These are phyloP conservation scores for Fusarium humuli DNA, from an alignment of 2,329 filamentous ascomycete species.

Conservation along the genomic window DNA sequence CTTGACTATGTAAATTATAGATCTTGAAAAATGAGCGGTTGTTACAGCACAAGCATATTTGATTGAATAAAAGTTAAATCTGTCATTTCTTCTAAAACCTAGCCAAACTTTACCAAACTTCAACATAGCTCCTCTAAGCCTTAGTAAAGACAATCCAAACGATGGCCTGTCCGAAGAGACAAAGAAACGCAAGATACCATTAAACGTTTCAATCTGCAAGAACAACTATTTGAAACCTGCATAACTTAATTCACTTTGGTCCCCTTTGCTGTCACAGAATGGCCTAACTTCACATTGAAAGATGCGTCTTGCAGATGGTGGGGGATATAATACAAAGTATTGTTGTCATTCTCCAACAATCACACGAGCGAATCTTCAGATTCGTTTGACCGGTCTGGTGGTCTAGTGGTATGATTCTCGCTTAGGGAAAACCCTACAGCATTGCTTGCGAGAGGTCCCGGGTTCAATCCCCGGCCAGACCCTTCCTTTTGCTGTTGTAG, in stretches of 20 bases:
- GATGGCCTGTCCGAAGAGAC: background rate
- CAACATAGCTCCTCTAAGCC: background rate
- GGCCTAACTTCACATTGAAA: background rate
- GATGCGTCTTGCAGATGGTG: accelerated
- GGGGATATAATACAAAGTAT: background rate
- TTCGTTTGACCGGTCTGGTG: conserved; percentile 25
- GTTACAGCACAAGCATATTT: background rate
- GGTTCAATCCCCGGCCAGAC: conserved; percentile 61
- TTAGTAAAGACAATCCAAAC: background rate
- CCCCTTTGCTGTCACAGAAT: background rate
- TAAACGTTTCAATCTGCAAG: background rate
- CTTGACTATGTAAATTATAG: conserved; percentile 50
- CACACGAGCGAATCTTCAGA: background rate
- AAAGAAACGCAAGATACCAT: background rate
- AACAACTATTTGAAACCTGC: background rate
- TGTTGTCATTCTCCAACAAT: background rate
- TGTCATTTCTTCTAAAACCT: background rate
- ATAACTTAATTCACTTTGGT: background rate
- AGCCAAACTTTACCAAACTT: background rate
- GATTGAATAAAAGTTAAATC: conserved; percentile 21
- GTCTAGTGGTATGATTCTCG: conserved; percentile 41
- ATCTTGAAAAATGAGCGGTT: conserved; percentile 8
- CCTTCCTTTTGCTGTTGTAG: conserved; percentile 45
- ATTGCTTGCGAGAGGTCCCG: conserved; percentile 58
- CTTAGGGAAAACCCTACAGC: conserved; percentile 43